Conservation (phyloP, 1,139 yeast genomes). For the Debaryomycetaceae sp. region DNA sequence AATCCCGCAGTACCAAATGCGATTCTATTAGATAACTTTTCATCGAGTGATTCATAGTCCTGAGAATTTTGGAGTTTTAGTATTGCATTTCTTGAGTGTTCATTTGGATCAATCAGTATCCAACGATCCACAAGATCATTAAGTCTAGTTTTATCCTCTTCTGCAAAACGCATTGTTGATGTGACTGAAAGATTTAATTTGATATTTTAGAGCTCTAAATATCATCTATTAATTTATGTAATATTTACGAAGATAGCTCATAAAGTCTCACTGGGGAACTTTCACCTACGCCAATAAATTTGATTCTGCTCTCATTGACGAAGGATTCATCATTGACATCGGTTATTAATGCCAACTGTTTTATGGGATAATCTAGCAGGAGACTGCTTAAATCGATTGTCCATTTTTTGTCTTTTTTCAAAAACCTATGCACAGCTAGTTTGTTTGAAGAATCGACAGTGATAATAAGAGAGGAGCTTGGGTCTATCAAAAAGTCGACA, state of each 20-base stretch:
- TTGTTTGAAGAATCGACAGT: conserved; percentile 16
- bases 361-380: conserved; percentile 4
- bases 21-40: conserved; percentile 54
- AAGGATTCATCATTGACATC: conserved; percentile 9
- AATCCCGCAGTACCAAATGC: conserved; percentile 95
- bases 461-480: conserved; percentile 40
- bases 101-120: conserved; percentile 49
- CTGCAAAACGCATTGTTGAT: conserved; percentile 1
- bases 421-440: conserved; percentile 30
- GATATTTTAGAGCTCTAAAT: background rate
- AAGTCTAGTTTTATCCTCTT: conserved; percentile 11
- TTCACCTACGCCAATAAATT: conserved; percentile 9
- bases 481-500: conserved; percentile 39
- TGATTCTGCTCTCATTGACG: conserved; percentile 7
- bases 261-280: conserved; percentile 12
- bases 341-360: conserved; percentile 7
- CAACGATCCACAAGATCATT: conserved; percentile 45
- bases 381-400: conserved; percentile 6
- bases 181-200: background rate
- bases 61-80: conserved; percentile 34
- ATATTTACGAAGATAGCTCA: conserved; percentile 3
- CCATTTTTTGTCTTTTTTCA: conserved; percentile 48
- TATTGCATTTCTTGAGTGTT: conserved; percentile 56
- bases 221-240: background rate
- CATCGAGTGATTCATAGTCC: conserved; percentile 45